A percentile compares a stretch with the other conserved stretches of the same genome.
These are phyloP conservation scores for Fusarium pseudonygamai DNA, from an alignment of 2,329 filamentous ascomycete species.

Conservation along the genomic window DNA sequence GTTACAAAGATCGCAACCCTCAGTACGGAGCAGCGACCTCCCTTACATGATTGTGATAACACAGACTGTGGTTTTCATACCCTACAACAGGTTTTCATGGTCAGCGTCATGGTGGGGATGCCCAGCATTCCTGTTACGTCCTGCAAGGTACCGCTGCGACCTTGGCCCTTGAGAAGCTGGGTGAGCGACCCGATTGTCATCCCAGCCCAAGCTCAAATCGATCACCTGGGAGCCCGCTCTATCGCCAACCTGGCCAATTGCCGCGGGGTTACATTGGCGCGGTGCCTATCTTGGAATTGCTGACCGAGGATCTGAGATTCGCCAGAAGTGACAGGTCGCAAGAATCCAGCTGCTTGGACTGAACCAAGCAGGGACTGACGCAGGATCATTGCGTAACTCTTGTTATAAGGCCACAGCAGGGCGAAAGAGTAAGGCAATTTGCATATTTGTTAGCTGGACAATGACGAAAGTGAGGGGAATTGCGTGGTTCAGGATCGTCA, in stretches of 20 bases:
- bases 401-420: background rate
- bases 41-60: slow-evolving; percentile 19
- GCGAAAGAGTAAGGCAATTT: background rate
- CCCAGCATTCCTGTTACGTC: slow-evolving; percentile 4
- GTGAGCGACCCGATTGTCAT: background rate
- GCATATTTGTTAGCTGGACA: background rate
- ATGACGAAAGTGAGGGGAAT: background rate
- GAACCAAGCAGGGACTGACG: background rate
- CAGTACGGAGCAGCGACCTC: background rate
- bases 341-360: slow-evolving; percentile 21
- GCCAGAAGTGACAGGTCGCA: slow-evolving; percentile 23
- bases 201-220: slow-evolving; percentile 4
- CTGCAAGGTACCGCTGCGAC: slow-evolving; percentile 35
- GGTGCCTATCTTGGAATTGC: slow-evolving; percentile 21
- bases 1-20: background rate
- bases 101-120: slow-evolving; percentile 11
- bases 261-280: slow-evolving; percentile 7
- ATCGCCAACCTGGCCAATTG: slow-evolving; percentile 17
- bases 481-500: background rate
- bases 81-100: background rate
- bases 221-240: background rate
- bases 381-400: background rate
- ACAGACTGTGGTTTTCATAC: background rate
- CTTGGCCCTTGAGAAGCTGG: background rate
- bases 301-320: slow-evolving; percentile 31